These are phyloP conservation scores for Tetracentron sinense DNA, from an alignment of 164 flowering plant species.

Conservation along the genomic window DNA sequence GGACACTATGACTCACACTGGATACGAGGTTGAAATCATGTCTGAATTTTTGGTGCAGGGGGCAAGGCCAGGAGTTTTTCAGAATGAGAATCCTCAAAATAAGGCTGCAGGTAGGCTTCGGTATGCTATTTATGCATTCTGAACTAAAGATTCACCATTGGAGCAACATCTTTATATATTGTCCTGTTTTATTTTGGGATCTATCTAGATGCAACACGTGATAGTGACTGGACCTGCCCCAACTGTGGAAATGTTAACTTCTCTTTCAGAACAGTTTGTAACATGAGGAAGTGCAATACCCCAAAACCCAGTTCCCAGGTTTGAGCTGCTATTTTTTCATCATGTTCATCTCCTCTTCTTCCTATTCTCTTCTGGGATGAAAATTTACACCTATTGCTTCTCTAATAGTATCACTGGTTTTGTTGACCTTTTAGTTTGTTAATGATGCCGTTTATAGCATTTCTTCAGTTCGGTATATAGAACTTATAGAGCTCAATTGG, in stretches of 20 bases:
- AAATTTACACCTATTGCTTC: background rate
- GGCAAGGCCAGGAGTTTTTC: constrained; percentile 71
- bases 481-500: too few relatives aligned
- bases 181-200: background rate
- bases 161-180: background rate
- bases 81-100: constrained; percentile 63
- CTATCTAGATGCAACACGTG: constrained; percentile 63
- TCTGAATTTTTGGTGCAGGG: constrained; percentile 41
- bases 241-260: constrained; percentile 95
- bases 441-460: too few relatives aligned
- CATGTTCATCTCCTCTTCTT: background rate
- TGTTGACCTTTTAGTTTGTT: too few relatives aligned
- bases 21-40: background rate
- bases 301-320: constrained; percentile 99
- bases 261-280: constrained; percentile 92
- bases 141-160: background rate
- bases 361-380: background rate
- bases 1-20: too few relatives aligned
- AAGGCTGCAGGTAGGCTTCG: constrained; percentile 35
- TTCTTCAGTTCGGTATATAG: too few relatives aligned
- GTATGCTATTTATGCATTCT: background rate
- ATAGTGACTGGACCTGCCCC: constrained; percentile 96
- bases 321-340: constrained; percentile 10
- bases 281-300: constrained; percentile 97
- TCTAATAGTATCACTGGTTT: too few relatives aligned